Evolutionary conservation across 2,329 filamentous ascomycete species (phyloP), one percentile per base, ranked within the genome.

Genomic region (Penicillium brevicompactum): DNA sequence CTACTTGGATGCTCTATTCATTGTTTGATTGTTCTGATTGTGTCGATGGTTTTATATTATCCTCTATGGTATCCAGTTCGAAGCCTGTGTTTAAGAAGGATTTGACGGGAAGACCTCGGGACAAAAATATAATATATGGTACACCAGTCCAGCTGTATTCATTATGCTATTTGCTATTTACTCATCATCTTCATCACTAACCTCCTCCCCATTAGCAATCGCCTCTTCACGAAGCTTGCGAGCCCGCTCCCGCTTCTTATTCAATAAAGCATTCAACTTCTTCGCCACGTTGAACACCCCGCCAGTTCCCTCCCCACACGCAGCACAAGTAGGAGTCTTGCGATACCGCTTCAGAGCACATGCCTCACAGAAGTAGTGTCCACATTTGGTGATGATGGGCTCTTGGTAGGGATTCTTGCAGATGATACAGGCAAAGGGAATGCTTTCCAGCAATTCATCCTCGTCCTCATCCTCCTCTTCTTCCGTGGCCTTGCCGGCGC

Each of bases 301-400:
- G 30, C 88, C 87, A 0, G 92, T 97, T 5, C 91, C 90, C 1
- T 87, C 81, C 1, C 91, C 90, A 71, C 94, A 97, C 4, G 89
- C 89, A 2, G 90, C 91, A 73, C 94, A 97, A 2, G 85, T 86
- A 4, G 92, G 92, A 65, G 92, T 91, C 70, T 91, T 94, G 59
- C 89, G 83, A 71, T 97, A 97, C 61, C 92, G 79, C 70, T 90
- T 86, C 65, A 97, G 78, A 24, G 94, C 94, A 73, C 94, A 99
- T 1, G 83, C 81, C 73, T 97, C 90, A 71, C 94, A 99, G 70
- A 97, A 97, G 73, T 97, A 97, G 73, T 99, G 94, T 0, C 91
- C 90, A 64, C 94, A 99, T 62, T 91, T 89, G 11, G 94, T 97
- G 22, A 93, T 79, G 11, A 97, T 84, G 0, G 94, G 93, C 54